Percentiles rank a stretch among this genome's conserved stretches.
phyloP scores from a whole-genome alignment of 768 basidiomycete genomes.

The Scleroderma bovista region DNA sequence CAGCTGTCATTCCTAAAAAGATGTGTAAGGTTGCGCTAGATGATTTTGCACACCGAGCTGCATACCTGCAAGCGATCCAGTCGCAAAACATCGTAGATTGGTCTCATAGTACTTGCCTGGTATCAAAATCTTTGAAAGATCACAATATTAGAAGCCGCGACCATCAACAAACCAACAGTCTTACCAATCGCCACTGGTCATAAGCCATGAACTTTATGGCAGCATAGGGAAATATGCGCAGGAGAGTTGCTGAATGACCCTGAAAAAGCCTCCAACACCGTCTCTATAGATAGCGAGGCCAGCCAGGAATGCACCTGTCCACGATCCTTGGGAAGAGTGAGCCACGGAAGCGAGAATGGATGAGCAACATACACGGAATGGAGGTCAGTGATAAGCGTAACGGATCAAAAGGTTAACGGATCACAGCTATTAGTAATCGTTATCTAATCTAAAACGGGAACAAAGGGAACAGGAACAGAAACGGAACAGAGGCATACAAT shows the following conservation, averaged over 20 bases:
- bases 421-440: no score
- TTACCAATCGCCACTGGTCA: constrained; percentile 77
- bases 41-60: constrained; percentile 4
- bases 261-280: constrained; percentile 82
- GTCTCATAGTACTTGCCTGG: constrained; percentile 77
- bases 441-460: no score
- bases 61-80: constrained; percentile 84
- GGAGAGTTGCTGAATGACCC: constrained; percentile 92
- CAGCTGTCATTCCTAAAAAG: constrained; percentile 71
- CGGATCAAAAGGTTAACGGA: no score
- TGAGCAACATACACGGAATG: no score
- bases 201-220: constrained; percentile 97
- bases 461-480: no score
- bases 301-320: constrained; percentile 79
- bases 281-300: constrained; percentile 64
- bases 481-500: no score
- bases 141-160: neutral
- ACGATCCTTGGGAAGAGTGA: constrained; percentile 54
- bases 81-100: constrained; percentile 70
- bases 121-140: constrained; percentile 63
- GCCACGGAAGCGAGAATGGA: constrained; percentile 9
- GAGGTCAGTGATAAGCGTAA: no score
- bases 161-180: constrained; percentile 10
- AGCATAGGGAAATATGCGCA: constrained; percentile 95
- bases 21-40: neutral